phyloP scores from a whole-genome alignment of 495 filamentous ascomycete species.

The Hypoxylon trugodes region DNA sequence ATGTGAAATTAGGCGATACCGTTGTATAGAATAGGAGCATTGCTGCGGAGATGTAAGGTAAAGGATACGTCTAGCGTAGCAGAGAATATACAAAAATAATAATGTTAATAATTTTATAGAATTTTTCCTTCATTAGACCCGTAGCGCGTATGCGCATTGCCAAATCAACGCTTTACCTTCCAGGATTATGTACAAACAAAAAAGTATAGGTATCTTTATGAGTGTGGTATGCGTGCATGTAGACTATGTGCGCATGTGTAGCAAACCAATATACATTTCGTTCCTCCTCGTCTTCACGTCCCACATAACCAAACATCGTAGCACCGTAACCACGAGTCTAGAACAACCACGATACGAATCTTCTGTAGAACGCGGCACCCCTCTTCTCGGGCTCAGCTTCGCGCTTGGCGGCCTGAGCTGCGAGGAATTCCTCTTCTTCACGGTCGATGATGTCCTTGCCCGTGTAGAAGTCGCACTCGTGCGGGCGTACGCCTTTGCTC shows the following conservation, averaged over 20 bases:
- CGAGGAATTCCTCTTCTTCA: conserved; percentile 75
- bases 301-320: no score
- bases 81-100: no score
- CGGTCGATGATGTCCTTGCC: conserved; percentile 79
- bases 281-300: no score
- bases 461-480: conserved; percentile 71
- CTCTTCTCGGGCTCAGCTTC: conserved; percentile 24
- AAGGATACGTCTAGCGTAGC: no score
- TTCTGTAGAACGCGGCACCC: conserved; percentile 62
- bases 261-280: no score
- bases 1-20: no score
- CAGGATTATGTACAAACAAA: conserved; percentile 4
- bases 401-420: conserved; percentile 56
- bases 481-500: conserved; percentile 61
- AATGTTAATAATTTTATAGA: not conserved
- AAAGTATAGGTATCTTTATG: not conserved
- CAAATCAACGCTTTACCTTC: not conserved
- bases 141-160: not conserved
- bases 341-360: conserved; percentile 73
- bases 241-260: no score
- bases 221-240: not conserved
- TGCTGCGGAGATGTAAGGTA: no score
- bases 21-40: no score
- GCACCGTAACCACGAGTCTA: no score
- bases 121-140: not conserved